A percentile compares a stretch with the other conserved stretches of the same genome.
Evolutionary conservation across 768 basidiomycete species (phyloP).

Genomic region (Russula ochroleuca): DNA sequence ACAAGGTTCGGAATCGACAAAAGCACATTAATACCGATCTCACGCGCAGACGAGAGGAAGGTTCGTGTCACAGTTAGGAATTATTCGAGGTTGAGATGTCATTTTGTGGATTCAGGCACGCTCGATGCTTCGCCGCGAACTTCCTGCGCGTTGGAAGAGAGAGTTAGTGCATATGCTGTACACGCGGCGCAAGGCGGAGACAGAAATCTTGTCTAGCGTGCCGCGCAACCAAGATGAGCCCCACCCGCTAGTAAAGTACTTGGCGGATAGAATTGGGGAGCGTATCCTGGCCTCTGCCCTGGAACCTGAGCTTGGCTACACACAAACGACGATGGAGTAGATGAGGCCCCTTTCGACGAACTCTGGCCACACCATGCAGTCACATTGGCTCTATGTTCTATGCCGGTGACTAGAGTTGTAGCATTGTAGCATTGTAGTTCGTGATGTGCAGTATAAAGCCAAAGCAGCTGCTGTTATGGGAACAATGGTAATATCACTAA

Average conservation of each 20-base stretch:
- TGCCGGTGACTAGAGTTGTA: neutral
- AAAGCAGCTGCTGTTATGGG: neutral
- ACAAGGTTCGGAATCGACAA: conserved; percentile 55
- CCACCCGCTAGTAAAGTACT: conserved; percentile 31
- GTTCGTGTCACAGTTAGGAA: conserved; percentile 35
- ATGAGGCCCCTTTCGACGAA: neutral
- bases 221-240: conserved; percentile 1
- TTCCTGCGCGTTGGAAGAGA: conserved; percentile 68
- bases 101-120: conserved; percentile 46
- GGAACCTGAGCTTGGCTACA: neutral
- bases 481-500: conserved; percentile 1
- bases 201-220: conserved; percentile 55
- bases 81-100: neutral
- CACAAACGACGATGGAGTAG: neutral
- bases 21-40: conserved; percentile 64
- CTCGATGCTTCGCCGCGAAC: conserved; percentile 50
- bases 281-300: neutral
- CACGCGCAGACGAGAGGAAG: conserved; percentile 70
- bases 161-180: conserved; percentile 80
- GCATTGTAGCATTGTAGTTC: neutral
- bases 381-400: neutral
- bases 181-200: conserved; percentile 86
- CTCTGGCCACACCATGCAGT: neutral
- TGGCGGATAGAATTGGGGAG: conserved; percentile 29
- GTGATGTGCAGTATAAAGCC: neutral